Percentiles rank a stretch among this genome's conserved stretches.
phyloP scores from a whole-genome alignment of 2,329 filamentous ascomycete genomes.

The Microsporum canis region DNA sequence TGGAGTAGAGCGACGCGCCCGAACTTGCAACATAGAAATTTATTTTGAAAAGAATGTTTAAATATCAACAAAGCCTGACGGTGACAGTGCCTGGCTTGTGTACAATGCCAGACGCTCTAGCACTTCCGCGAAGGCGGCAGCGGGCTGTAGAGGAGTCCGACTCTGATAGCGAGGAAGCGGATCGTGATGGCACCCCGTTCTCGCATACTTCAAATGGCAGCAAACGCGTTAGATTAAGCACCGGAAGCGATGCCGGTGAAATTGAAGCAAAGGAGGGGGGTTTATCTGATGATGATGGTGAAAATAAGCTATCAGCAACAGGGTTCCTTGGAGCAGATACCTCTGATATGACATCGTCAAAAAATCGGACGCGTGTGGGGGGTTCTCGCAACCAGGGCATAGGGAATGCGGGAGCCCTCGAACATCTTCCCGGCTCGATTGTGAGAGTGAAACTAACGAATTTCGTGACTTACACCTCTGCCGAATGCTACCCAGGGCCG shows the following conservation, averaged over 20 bases:
- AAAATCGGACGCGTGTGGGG: not conserved
- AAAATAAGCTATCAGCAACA: not conserved
- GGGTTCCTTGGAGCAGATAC: not conserved
- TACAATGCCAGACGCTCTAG: slow-evolving; percentile 21
- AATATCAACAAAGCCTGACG: not conserved
- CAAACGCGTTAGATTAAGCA: slow-evolving; percentile 24
- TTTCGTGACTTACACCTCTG: slow-evolving; percentile 90
- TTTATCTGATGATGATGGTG: not conserved
- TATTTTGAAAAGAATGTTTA: not conserved
- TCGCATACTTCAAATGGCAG: slow-evolving; percentile 21
- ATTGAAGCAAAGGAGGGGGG: slow-evolving; percentile 2
- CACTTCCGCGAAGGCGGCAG: slow-evolving; percentile 21
- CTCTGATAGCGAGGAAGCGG: slow-evolving; percentile 18
- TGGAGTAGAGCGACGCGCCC: not conserved
- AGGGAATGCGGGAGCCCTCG: not conserved
- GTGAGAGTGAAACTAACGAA: slow-evolving; percentile 74
- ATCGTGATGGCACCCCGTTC: slow-evolving; percentile 16
- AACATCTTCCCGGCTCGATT: slow-evolving; percentile 64
- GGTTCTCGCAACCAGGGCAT: not conserved
- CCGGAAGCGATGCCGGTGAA: not conserved
- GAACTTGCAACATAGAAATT: not conserved
- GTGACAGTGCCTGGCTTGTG: not conserved
- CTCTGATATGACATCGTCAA: not conserved
- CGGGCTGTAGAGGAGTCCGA: slow-evolving; percentile 18
- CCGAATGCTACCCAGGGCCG: slow-evolving; percentile 82